These are phyloP conservation scores for Gossypium mustelinum DNA, from an alignment of 345 rosid species.

Conservation along the genomic window DNA sequence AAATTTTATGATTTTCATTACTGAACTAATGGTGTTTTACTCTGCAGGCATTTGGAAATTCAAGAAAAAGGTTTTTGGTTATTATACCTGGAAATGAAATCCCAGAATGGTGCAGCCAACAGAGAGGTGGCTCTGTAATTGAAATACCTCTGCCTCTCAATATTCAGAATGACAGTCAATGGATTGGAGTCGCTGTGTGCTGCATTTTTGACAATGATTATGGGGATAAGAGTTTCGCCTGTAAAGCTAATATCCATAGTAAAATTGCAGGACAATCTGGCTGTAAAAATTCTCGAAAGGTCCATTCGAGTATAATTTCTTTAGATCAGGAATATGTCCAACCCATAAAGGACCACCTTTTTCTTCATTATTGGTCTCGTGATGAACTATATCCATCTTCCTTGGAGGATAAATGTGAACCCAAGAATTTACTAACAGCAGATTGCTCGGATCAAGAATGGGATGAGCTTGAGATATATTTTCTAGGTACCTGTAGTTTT, in stretches of 20 bases:
- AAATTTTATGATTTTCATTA: background rate
- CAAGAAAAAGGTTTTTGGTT: background rate
- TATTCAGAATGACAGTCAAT: background rate
- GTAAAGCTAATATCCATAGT: background rate
- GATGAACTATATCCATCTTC: background rate
- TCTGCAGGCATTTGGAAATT: background rate
- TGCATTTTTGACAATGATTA: background rate
- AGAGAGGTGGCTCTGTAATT: too few species aligned
- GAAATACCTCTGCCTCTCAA: too few species aligned
- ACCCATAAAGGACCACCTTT: background rate
- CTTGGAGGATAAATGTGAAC: background rate
- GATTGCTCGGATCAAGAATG: too few species aligned
- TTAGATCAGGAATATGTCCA: background rate
- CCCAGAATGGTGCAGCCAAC: background rate
- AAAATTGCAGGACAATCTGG: background rate
- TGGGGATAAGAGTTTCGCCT: background rate
- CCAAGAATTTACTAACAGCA: too few species aligned
- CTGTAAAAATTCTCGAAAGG: too few species aligned
- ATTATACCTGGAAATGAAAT: slow-evolving; percentile 4
- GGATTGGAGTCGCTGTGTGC: slow-evolving; percentile 4
- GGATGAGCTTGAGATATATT: too few species aligned
- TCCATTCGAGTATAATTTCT: background rate
- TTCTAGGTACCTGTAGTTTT: too few species aligned
- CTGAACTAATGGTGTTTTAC: background rate
- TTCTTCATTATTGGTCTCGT: background rate